Conservation (phyloP, 306 rosid species). For the Oxytropis ochrocephala region DNA sequence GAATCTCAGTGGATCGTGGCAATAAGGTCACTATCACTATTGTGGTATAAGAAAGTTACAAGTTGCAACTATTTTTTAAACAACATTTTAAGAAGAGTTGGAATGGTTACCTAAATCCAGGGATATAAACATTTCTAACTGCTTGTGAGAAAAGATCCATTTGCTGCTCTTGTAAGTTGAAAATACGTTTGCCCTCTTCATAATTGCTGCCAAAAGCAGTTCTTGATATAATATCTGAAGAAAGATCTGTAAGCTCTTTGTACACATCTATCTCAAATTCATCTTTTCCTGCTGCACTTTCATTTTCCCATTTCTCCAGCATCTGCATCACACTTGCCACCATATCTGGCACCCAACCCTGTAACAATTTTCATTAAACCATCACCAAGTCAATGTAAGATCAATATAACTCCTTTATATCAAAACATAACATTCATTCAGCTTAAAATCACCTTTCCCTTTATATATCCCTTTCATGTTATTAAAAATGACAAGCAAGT, state of each 20-base stretch:
- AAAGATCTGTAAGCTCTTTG: slow-evolving; percentile 46
- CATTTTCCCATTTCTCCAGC: slow-evolving; percentile 53
- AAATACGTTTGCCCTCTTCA: slow-evolving; percentile 64
- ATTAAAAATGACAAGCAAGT: neutral
- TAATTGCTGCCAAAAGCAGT: slow-evolving; percentile 73
- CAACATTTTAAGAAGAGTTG: neutral
- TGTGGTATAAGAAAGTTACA: neutral
- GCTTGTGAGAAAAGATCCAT: slow-evolving; percentile 47
- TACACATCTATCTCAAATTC: slow-evolving; percentile 61
- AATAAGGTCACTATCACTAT: too few species aligned
- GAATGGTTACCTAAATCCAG: slow-evolving; percentile 61
- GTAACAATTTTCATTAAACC: neutral
- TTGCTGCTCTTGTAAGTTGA: slow-evolving; percentile 62
- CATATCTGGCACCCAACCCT: slow-evolving; percentile 76
- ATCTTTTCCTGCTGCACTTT: slow-evolving; percentile 41
- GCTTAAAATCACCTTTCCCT: neutral
- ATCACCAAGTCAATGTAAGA: neutral
- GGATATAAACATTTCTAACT: slow-evolving; percentile 50
- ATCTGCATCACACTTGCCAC: slow-evolving; percentile 43
- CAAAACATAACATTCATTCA: neutral
- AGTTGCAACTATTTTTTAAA: neutral
- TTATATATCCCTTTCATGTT: neutral
- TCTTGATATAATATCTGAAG: slow-evolving; percentile 64
- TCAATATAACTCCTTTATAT: neutral
- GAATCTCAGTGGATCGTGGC: too few species aligned